Evolutionary conservation across 2,329 filamentous ascomycete species (phyloP).

Genomic region (Metarhizium album): DNA sequence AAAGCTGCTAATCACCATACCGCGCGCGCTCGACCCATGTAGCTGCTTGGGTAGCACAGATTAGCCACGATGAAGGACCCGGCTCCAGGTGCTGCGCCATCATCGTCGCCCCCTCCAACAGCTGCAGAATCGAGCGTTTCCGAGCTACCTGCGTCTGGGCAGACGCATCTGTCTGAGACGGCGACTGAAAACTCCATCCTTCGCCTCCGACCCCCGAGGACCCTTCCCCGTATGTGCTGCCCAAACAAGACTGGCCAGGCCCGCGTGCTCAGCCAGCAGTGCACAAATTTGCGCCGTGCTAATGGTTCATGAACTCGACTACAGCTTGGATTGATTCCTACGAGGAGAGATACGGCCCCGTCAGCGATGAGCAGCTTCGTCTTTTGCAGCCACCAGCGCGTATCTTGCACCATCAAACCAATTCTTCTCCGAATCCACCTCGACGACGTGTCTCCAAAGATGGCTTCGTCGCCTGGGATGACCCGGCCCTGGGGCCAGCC

Average conservation of each 20-base stretch:
- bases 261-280: background rate
- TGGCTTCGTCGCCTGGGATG: conserved; percentile 33
- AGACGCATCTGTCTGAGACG: conserved; percentile 6
- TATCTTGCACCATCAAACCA: conserved; percentile 30
- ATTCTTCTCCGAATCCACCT: conserved; percentile 27
- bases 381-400: conserved; percentile 28
- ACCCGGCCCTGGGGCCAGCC: conserved; percentile 25
- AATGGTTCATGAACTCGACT: conserved; percentile 14
- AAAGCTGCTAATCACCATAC: conserved; percentile 3
- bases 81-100: conserved; percentile 4
- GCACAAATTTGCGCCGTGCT: background rate
- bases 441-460: conserved; percentile 35
- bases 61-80: conserved; percentile 1
- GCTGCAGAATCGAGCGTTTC: conserved; percentile 8
- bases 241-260: conserved; percentile 6
- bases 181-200: conserved; percentile 8
- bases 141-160: conserved; percentile 5
- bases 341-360: conserved; percentile 28
- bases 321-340: conserved; percentile 41
- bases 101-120: conserved; percentile 9
- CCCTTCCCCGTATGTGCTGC: conserved; percentile 18
- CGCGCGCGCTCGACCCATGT: background rate
- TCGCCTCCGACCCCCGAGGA: conserved; percentile 17
- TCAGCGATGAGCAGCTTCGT: conserved; percentile 27
- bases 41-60: background rate